Evolutionary conservation across 768 basidiomycete species (phyloP), one percentile per base, ranked within the genome.

Genomic region (Daedalea quercina): DNA sequence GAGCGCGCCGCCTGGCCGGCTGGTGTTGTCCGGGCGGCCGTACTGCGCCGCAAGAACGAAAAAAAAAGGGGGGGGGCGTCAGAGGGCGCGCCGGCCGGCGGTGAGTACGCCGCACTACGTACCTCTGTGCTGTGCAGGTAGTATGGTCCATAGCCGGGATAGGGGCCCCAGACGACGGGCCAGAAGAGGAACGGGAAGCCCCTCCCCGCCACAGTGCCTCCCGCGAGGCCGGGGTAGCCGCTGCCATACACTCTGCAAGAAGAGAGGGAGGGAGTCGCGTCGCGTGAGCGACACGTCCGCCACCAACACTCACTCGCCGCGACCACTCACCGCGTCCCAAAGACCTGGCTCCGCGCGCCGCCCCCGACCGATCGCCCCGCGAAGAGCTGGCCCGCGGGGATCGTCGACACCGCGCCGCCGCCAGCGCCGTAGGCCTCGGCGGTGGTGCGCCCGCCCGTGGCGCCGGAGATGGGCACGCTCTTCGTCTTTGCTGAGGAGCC

Each of bases 161-260:
- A 56, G 1, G 66, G 67, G 2, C 67, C 69, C 78, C 80, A 85
- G 1, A 74, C 73, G 9, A 85, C 40, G 7, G 84, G 84, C 83
- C 84, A 86, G 67, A 76, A 87, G 57, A 72, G 72, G 62, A 82
- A 86, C 0, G 84, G 84, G 61, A 87, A 85, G 2, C 72, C 72
- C 0, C 73, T 73, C 0, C 75, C 74, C 0, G 56, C 44, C n/a
- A 82, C 78, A 13, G 81, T 80, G 3, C 72, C 70, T 6, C 70
- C 69, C 2, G 59, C 2, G 7, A 72, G 23, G 1, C 78, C 78
- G 34, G 82, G 82, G 59, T 85, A 85, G 3, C 84, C 83, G 56
- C 81, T 84, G 7, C 83, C 84, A 54, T 83, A 84, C 3, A 61
- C 54, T 25, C 82, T 84, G 51, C 7, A 0, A 50, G 15, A 44